These are phyloP conservation scores for Vitis hybrid DNA, from an alignment of 177 flowering plant genomes.

Conservation along the genomic window DNA sequence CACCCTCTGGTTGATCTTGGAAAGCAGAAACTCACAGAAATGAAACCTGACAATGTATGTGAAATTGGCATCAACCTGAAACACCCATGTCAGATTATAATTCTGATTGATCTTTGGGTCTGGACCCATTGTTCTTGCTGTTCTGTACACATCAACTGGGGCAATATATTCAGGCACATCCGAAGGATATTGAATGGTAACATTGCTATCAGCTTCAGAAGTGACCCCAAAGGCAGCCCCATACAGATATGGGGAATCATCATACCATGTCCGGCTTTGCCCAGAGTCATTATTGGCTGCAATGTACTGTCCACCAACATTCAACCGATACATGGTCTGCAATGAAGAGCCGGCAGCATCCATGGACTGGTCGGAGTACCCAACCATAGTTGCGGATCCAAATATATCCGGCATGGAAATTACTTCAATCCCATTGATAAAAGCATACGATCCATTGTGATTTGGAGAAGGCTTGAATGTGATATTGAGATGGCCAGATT, in stretches of 20 bases:
- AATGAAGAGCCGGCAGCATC: conserved; percentile 20
- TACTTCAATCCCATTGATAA: conserved; percentile 75
- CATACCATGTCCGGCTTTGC: conserved; percentile 62
- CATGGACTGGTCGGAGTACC: conserved; percentile 31
- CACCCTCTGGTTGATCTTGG: conserved; percentile 53
- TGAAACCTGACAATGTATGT: conserved; percentile 66
- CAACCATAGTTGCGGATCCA: conserved; percentile 33
- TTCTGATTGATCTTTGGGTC: conserved; percentile 41
- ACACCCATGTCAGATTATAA: conserved; percentile 69
- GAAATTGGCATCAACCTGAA: conserved; percentile 59
- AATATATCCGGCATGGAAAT: conserved; percentile 52
- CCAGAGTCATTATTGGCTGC: conserved; percentile 46
- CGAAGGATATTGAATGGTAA: conserved; percentile 28
- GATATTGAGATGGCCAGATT: conserved; percentile 27
- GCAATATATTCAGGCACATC: conserved; percentile 38
- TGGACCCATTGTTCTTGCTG: conserved; percentile 61
- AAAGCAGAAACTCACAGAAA: conserved; percentile 48
- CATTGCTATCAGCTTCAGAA: conserved; percentile 17
- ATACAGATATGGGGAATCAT: conserved; percentile 59
- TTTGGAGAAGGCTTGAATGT: conserved; percentile 48
- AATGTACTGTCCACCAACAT: conserved; percentile 70
- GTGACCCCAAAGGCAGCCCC: conserved; percentile 61
- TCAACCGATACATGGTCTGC: conserved; percentile 64
- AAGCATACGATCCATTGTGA: conserved; percentile 45
- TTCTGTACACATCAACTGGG: conserved; percentile 53